phyloP scores from a whole-genome alignment of 1,284 basidiomycete genomes.

The Fomitiporia mediterranea region DNA sequence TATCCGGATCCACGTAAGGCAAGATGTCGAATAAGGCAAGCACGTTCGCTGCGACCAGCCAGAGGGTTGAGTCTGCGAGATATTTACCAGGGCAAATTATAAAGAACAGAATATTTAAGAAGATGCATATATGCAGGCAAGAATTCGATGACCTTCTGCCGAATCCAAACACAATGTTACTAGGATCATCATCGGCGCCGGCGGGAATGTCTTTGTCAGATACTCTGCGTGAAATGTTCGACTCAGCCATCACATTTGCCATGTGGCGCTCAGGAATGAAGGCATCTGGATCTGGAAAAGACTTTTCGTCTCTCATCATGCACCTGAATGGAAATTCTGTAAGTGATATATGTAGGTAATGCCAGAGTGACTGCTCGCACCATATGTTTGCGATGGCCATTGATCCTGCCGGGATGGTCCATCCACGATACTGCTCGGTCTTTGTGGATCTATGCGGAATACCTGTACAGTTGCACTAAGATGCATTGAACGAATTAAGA shows the following conservation, averaged over 20 bases:
- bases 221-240: slow-evolving; percentile 1
- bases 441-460: slow-evolving; percentile 13
- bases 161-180: too few relatives aligned
- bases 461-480: too few relatives aligned
- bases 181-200: too few relatives aligned
- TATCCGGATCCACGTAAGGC: slow-evolving; percentile 10
- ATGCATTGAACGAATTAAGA: too few relatives aligned
- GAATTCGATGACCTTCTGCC: too few relatives aligned
- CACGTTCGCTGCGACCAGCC: slow-evolving; percentile 15
- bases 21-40: slow-evolving; percentile 12
- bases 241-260: slow-evolving; percentile 6
- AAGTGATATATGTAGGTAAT: not conserved
- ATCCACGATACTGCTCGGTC: slow-evolving; percentile 14
- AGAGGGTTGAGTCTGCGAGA: slow-evolving; percentile 14
- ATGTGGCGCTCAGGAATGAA: slow-evolving; percentile 10
- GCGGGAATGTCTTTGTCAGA: slow-evolving; percentile 7
- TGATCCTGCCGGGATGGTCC: slow-evolving; percentile 13
- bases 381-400: slow-evolving; percentile 19
- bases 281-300: slow-evolving; percentile 5
- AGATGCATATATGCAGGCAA: slow-evolving; percentile 8
- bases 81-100: slow-evolving; percentile 14
- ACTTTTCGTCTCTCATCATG: slow-evolving; percentile 16
- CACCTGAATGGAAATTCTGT: not conserved
- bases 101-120: not conserved
- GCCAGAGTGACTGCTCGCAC: not conserved